Percentiles rank a stretch among this genome's conserved stretches.
These are phyloP conservation scores for Corinectria fuckeliana DNA, from an alignment of 2,329 filamentous ascomycete species.

Conservation along the genomic window DNA sequence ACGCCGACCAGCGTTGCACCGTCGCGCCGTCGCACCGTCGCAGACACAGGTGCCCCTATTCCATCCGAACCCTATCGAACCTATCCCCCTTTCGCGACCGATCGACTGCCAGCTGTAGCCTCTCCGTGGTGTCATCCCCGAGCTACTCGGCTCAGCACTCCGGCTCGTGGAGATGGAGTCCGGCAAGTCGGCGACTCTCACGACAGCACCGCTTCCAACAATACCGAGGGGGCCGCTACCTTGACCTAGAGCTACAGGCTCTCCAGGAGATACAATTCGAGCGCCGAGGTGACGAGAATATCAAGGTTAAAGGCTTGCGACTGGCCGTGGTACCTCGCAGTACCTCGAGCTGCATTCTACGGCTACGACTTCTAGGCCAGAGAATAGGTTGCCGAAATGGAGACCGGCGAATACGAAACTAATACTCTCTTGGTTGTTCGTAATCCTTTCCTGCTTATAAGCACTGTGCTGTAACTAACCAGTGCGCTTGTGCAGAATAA, in stretches of 20 bases:
- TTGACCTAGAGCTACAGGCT: conserved; percentile 14
- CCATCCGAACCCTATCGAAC: neutral
- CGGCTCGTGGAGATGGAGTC: conserved; percentile 50
- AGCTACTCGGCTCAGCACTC: conserved; percentile 32
- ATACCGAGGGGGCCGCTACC: conserved; percentile 25
- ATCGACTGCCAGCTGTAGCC: conserved; percentile 11
- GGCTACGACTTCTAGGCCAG: conserved; percentile 36
- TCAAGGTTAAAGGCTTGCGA: conserved; percentile 22
- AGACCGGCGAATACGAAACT: conserved; percentile 68
- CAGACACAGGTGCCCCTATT: conserved; percentile 13
- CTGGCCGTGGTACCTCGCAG: conserved; percentile 25
- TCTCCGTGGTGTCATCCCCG: conserved; percentile 32
- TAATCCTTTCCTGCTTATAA: conserved; percentile 12
- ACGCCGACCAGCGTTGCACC: conserved; percentile 7
- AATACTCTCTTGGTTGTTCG: conserved; percentile 65
- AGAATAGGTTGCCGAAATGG: conserved; percentile 59
- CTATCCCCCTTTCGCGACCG: conserved; percentile 7
- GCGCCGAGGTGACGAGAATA: conserved; percentile 15
- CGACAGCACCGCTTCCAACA: conserved; percentile 27
- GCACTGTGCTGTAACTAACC: conserved; percentile 20
- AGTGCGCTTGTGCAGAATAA: conserved; percentile 54
- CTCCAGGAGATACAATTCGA: conserved; percentile 5
- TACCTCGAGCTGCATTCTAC: conserved; percentile 36
- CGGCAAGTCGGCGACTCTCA: conserved; percentile 35
- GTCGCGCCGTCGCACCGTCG: conserved; percentile 13